phyloP scores from a whole-genome alignment of 352 stramenopile species.

The Phytophthora crassamura region DNA sequence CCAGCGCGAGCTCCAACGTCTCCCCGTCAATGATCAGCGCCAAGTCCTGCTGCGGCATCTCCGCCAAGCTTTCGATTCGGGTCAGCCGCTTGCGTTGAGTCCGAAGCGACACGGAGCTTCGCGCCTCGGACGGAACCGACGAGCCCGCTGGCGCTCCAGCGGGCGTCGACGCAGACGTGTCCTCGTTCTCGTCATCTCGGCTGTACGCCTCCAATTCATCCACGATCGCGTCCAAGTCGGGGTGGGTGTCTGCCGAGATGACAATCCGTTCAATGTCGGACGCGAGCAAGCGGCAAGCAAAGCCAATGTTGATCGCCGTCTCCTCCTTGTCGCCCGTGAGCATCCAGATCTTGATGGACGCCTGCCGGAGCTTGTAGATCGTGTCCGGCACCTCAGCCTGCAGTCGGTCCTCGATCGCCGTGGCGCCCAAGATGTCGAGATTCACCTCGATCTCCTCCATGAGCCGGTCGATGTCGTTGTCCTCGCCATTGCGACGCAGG shows the following conservation, averaged over 20 bases:
- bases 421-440: slow-evolving; percentile 90
- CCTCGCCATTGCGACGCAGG: slow-evolving; percentile 66
- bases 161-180: slow-evolving; percentile 28
- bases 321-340: slow-evolving; percentile 96
- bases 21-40: slow-evolving; percentile 85
- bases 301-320: slow-evolving; percentile 97
- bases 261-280: slow-evolving; percentile 92
- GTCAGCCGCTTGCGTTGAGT: slow-evolving; percentile 49
- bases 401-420: slow-evolving; percentile 95
- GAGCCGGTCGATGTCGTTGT: slow-evolving; percentile 81
- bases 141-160: slow-evolving; percentile 2
- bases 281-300: slow-evolving; percentile 90
- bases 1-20: slow-evolving; percentile 77
- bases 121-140: slow-evolving; percentile 16
- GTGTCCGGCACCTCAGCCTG: slow-evolving; percentile 92
- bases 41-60: slow-evolving; percentile 52
- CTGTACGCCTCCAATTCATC: slow-evolving; percentile 66
- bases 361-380: slow-evolving; percentile 92
- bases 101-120: slow-evolving; percentile 15
- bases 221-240: slow-evolving; percentile 67
- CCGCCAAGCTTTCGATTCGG: slow-evolving; percentile 72
- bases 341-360: slow-evolving; percentile 96
- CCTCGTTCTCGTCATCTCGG: slow-evolving; percentile 35
- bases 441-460: slow-evolving; percentile 91
- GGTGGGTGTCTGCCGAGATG: slow-evolving; percentile 81